These are phyloP conservation scores for Monosporozyma aerobia DNA, from an alignment of 805 yeast genomes.

Conservation along the genomic window DNA sequence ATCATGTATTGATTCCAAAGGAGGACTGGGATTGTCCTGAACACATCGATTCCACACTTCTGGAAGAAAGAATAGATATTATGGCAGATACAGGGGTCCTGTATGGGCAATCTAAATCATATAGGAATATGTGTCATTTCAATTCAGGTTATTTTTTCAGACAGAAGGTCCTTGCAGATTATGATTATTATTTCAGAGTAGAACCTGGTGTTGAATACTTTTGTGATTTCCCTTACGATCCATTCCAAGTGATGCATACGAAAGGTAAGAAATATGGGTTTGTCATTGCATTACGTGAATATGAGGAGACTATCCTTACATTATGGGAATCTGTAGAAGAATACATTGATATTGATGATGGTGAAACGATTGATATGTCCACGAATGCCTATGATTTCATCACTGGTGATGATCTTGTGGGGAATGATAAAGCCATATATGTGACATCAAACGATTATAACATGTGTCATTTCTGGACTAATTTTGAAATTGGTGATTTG, in stretches of 20 bases:
- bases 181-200: constrained; percentile 89
- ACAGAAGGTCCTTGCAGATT: constrained; percentile 59
- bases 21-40: constrained; percentile 73
- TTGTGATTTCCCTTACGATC: constrained; percentile 81
- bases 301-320: constrained; percentile 75
- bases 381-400: constrained; percentile 31
- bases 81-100: constrained; percentile 41
- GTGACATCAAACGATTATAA: constrained; percentile 52
- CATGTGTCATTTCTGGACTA: constrained; percentile 81
- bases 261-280: constrained; percentile 78
- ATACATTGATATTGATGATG: constrained; percentile 47
- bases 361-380: constrained; percentile 31
- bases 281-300: constrained; percentile 75
- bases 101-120: constrained; percentile 58
- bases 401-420: constrained; percentile 44
- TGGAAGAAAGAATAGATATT: constrained; percentile 38
- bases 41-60: constrained; percentile 51
- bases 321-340: constrained; percentile 69
- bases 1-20: constrained; percentile 55
- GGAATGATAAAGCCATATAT: constrained; percentile 34
- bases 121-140: constrained; percentile 92
- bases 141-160: constrained; percentile 86
- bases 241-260: constrained; percentile 71
- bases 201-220: constrained; percentile 86
- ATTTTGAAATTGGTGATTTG: constrained; percentile 69